A percentile compares a stretch with the other conserved stretches of the same genome.
phyloP scores from a whole-genome alignment of 257 asterid genomes.

The Rhazya stricta region DNA sequence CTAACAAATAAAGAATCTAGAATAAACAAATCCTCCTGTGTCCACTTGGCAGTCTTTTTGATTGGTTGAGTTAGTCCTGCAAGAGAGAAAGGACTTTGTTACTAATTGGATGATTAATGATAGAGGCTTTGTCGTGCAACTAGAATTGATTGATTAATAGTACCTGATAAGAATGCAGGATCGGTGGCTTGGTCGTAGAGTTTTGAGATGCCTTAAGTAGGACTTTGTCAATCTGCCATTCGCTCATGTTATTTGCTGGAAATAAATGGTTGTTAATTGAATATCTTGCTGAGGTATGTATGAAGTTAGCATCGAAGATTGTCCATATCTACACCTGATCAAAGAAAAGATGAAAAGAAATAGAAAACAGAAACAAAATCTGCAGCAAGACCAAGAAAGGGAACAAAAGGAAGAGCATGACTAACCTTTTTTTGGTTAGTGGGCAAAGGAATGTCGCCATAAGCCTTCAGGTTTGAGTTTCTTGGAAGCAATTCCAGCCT shows the following conservation, averaged over 20 bases:
- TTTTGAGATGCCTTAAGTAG: constrained; percentile 15
- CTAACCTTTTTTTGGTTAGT: constrained; percentile 48
- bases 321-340: constrained; percentile 64
- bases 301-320: constrained; percentile 43
- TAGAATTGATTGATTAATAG: neutral
- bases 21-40: constrained; percentile 21
- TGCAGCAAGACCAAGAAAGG: constrained; percentile 44
- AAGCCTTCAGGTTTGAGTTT: constrained; percentile 44
- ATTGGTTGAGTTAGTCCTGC: constrained; percentile 35
- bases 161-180: constrained; percentile 16
- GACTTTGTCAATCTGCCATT: constrained; percentile 23
- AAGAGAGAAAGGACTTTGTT: constrained; percentile 15
- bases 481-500: constrained; percentile 39
- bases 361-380: constrained; percentile 30
- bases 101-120: neutral
- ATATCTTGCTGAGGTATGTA: constrained; percentile 25
- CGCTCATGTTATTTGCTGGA: constrained; percentile 23
- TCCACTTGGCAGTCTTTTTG: constrained; percentile 32
- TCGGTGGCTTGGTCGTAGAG: neutral
- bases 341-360: constrained; percentile 24
- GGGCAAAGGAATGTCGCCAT: constrained; percentile 60
- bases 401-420: constrained; percentile 24
- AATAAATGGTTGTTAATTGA: constrained; percentile 20
- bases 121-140: neutral
- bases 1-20: constrained; percentile 55